Evolutionary conservation across 768 basidiomycete genomes (phyloP), one percentile per base, ranked within the genome.

Genomic region (Tephrocybe sp.): DNA sequence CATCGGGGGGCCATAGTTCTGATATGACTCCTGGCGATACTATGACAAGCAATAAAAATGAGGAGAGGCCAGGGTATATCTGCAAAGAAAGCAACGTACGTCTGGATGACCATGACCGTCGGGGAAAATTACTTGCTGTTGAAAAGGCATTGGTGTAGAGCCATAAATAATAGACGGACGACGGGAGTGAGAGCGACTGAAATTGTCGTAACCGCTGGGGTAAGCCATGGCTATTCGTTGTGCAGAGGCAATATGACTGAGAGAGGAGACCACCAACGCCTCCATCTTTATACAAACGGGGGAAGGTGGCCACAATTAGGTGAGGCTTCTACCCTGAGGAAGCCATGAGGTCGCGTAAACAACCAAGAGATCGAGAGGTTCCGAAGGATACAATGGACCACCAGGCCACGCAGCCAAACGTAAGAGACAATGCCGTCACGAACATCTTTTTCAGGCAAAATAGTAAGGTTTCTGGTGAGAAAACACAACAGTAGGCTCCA

Each of bases 1-100:
- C n/a, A n/a, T n/a, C n/a, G n/a, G n/a, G n/a, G n/a, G 60, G 4
- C 68, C 70, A 61, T 82, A 82, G 47, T 72, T 66, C 7, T 73
- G 70, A 59, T 82, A 82, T 3, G 69, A 63, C 29, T 70, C 67
- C 44, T 73, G 73, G 31, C 68, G 59, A 49, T 81, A 81, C 68
- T 73, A 15, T 15, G n/a, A 29, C 39, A 45, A 45, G 37, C 37
- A 38, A n/a, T 12, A n/a, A n/a, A n/a, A 2, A 19, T 38, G 37
- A 38, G 27, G 27, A 11, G 5, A 29, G 27, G 5, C 11, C 27
- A 29, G 5, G 27, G 11, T 29, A 29, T n/a, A n/a, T n/a, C n/a
- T 29, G 7, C 45, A 37, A 22, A 5, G 6, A 30, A 47, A n/a
- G n/a, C n/a, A n/a, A n/a, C 16, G 61, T 55, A 80, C 81, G 41